Evolutionary conservation across 1,284 basidiomycete genomes (phyloP), one percentile per base, ranked within the genome.

Genomic region (Ceratobasidium sp.): DNA sequence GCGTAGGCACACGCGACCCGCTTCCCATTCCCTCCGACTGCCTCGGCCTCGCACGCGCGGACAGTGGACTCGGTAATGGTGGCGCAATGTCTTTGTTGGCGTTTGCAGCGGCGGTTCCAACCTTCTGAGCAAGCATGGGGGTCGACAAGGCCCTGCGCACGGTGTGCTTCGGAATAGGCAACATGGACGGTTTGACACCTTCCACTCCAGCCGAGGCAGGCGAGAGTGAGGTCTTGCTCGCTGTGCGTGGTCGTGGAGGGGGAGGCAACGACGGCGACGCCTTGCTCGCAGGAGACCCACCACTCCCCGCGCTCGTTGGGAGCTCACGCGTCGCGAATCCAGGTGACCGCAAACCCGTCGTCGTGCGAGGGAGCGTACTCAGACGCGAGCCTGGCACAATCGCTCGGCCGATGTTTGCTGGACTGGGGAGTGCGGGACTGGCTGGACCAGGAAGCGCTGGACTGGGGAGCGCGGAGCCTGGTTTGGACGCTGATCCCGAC

Each of bases 311-410:
- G 11, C 64, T 52, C 13, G 57, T 67, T 14, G 64, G 64, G n/a
- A 67, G 64, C 28, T 67, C 64, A 16, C 64, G 64, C 2, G 50
- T 67, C 38, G 64, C 64, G 38, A 67, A 67, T 11, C 64, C 64
- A 23, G 64, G 64, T 8, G 64, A 67, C 23, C 64, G 64, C 11
- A 67, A 55, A n/a, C 64, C 64, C 30, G 63, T 52, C n/a, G 30
- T 35, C 11, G 49, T 38, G 23, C 28, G 50, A 3, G 64, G 64
- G 11, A 67, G 64, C 23, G 49, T 38, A 52, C 16, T 67, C 23
- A 67, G 28, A 7, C 50, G 49, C 23, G 64, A 67, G n/a, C 64
- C 64, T 13, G 64, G 38, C 6, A 67, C 38, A 52, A 67, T 67
- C 35, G 64, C 41, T n/a, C 64, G 64, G 23, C 64, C 64, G 11